These are phyloP conservation scores for Posidonia oceanica DNA, from an alignment of 116 monocot genomes.

Conservation along the genomic window DNA sequence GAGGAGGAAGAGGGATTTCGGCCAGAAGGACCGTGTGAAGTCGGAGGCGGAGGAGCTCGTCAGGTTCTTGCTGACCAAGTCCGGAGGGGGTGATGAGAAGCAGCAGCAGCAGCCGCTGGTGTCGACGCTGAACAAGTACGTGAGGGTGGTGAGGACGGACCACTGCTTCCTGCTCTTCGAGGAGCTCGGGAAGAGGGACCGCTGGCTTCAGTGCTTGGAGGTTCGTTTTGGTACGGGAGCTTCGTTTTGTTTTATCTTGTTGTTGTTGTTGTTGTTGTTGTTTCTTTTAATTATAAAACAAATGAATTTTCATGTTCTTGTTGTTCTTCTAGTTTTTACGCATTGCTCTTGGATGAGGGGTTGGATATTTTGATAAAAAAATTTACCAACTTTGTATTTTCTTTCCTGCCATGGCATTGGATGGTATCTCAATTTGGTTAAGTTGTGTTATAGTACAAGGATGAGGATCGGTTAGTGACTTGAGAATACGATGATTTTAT, in stretches of 20 bases:
- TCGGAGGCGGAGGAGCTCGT: slow-evolving; percentile 42
- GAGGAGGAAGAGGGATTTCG: not conserved
- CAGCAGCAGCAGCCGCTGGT: slow-evolving; percentile 42
- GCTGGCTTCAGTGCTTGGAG: slow-evolving; percentile 98
- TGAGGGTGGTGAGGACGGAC: slow-evolving; percentile 53
- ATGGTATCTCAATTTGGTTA: too few species aligned
- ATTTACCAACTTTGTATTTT: too few species aligned
- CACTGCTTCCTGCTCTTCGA: slow-evolving; percentile 95
- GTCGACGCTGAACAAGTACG: slow-evolving; percentile 61
- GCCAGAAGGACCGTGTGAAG: not conserved
- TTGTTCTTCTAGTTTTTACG: too few species aligned
- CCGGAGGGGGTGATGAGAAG: slow-evolving; percentile 19
- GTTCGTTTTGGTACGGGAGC: slow-evolving; percentile 19
- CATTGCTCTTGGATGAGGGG: too few species aligned
- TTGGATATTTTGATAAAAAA: too few species aligned
- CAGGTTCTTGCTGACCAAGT: slow-evolving; percentile 35
- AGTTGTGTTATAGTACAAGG: too few species aligned
- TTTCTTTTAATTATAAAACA: too few species aligned
- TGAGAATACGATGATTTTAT: too few species aligned
- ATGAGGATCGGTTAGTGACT: too few species aligned
- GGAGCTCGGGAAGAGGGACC: slow-evolving; percentile 72
- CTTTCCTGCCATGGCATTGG: too few species aligned
- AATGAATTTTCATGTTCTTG: too few species aligned
- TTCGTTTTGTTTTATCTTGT: not conserved
- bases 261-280: not conserved